phyloP scores from a whole-genome alignment of 2,329 filamentous ascomycete species.

The Immersiporthe knoxdaviesiana region DNA sequence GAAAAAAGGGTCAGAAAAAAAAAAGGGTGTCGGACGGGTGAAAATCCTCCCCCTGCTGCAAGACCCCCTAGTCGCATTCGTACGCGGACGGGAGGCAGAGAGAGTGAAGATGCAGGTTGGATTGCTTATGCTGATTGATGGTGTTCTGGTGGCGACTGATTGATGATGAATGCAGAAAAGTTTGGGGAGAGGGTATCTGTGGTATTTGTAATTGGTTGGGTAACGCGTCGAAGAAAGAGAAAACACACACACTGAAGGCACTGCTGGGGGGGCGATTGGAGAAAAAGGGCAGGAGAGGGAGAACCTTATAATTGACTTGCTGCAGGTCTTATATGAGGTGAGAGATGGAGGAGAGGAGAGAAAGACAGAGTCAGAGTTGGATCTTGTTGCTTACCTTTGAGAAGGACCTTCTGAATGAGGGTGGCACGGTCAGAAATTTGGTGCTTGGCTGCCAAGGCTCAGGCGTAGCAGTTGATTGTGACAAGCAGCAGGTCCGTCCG shows the following conservation, averaged over 20 bases:
- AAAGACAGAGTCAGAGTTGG: too few species aligned
- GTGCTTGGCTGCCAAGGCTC: conserved; percentile 28
- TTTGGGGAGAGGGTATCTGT: too few species aligned
- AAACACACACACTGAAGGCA: too few species aligned
- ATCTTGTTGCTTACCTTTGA: neutral
- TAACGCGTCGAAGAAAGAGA: too few species aligned
- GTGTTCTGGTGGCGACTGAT: neutral
- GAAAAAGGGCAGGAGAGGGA: neutral
- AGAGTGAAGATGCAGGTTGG: neutral
- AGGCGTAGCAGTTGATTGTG: conserved; percentile 13
- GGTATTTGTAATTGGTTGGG: neutral
- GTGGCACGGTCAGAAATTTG: conserved; percentile 25
- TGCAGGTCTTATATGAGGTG: conserved; percentile 14
- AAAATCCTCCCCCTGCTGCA: neutral
- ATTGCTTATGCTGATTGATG: neutral
- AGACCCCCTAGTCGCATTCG: neutral
- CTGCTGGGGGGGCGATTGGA: too few species aligned
- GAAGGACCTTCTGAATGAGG: too few species aligned
- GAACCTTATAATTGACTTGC: too few species aligned
- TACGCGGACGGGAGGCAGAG: neutral
- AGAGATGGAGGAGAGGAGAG: neutral
- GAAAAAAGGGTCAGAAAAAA: neutral
- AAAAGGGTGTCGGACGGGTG: neutral
- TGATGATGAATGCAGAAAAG: neutral
- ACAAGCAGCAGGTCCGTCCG: conserved; percentile 5